Conservation (phyloP, 352 stramenopile genomes). For the Phytopythium delawarense region DNA sequence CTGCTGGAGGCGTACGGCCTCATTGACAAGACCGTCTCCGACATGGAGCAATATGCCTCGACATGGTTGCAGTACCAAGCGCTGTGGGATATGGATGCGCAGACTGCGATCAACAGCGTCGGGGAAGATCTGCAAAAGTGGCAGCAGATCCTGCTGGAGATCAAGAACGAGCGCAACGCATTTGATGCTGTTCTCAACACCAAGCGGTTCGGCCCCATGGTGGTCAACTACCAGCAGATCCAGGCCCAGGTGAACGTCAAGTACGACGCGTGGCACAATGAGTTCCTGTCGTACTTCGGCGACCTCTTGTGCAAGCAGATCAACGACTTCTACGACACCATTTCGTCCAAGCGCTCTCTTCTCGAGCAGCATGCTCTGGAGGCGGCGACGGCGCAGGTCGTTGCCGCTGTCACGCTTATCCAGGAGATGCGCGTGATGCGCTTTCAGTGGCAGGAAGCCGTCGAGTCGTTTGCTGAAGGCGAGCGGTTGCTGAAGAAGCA, state of each 20-base stretch:
- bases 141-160: conserved; percentile 96
- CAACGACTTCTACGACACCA: conserved; percentile 82
- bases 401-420: conserved; percentile 89
- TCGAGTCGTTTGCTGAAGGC: conserved; percentile 91
- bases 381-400: conserved; percentile 94
- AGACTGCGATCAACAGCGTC: conserved; percentile 90
- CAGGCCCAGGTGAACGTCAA: conserved; percentile 96
- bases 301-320: conserved; percentile 93
- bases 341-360: conserved; percentile 77
- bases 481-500: conserved; percentile 97
- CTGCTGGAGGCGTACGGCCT: conserved; percentile 74
- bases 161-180: conserved; percentile 92
- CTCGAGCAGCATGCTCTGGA: conserved; percentile 96
- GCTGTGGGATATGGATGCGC: conserved; percentile 98
- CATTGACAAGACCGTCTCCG: conserved; percentile 68
- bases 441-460: conserved; percentile 58
- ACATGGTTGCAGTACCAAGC: conserved; percentile 98
- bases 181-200: conserved; percentile 92
- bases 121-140: conserved; percentile 95
- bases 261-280: conserved; percentile 99
- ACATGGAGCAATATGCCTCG: conserved; percentile 91
- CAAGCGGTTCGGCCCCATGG: conserved; percentile 88
- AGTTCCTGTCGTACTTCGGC: conserved; percentile 96
- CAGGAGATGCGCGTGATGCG: conserved; percentile 83
- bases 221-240: conserved; percentile 91